Conservation (phyloP, 2,329 filamentous ascomycete species). For the Colletotrichum sp. region DNA sequence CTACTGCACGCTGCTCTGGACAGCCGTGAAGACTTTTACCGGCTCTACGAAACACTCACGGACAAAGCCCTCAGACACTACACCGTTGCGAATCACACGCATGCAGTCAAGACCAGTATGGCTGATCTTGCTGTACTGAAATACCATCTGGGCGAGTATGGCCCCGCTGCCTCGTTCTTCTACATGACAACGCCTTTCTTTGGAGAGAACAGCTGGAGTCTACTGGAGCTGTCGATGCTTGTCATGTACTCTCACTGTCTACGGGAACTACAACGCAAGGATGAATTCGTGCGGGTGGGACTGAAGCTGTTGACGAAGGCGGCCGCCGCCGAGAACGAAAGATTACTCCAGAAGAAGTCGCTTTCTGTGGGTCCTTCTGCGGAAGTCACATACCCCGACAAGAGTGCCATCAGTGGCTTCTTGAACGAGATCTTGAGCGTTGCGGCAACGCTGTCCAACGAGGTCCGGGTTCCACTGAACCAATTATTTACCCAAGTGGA, state of each 20-base stretch:
- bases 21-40: conserved; percentile 68
- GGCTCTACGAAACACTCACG: conserved; percentile 77
- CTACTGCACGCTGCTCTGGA: conserved; percentile 66
- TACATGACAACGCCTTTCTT: conserved; percentile 80
- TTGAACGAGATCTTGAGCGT: conserved; percentile 52
- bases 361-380: conserved; percentile 16
- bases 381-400: conserved; percentile 31
- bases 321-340: conserved; percentile 58
- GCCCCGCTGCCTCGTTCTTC: conserved; percentile 78
- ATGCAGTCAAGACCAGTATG: conserved; percentile 78
- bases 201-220: conserved; percentile 77
- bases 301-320: conserved; percentile 77
- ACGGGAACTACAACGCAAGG: conserved; percentile 74
- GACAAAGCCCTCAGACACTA: conserved; percentile 85
- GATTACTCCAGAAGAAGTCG: conserved; percentile 43
- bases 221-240: conserved; percentile 82
- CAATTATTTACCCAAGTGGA: conserved; percentile 76
- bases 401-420: conserved; percentile 49
- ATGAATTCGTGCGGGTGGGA: conserved; percentile 80
- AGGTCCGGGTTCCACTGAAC: conserved; percentile 71
- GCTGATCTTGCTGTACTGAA: conserved; percentile 88
- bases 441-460: conserved; percentile 52
- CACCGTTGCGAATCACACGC: conserved; percentile 76
- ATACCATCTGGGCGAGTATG: conserved; percentile 76
- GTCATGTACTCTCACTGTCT: conserved; percentile 86